Base-by-base conservation (phyloP, 2,329 filamentous ascomycete species). In the Colletotrichum coccodes region DNA sequence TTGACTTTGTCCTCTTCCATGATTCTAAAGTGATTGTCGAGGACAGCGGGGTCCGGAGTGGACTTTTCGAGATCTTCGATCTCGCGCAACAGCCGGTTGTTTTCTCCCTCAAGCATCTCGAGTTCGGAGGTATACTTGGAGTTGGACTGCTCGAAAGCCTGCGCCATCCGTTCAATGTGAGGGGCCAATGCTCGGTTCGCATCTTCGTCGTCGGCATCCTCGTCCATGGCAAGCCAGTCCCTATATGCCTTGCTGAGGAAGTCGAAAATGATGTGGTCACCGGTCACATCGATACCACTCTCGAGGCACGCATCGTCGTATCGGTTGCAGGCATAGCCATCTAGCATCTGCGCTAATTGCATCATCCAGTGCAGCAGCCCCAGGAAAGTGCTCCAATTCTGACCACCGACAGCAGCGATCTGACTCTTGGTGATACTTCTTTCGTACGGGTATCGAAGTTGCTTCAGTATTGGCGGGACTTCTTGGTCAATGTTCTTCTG, bases 311-410 rank as follows among this genome's bases (percentile, higher is more conserved):
- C 95, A 60, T 97, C 92, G 73, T 98, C 94, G 78, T 97, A 99
- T 53, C 90, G 90, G 67, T 94, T 92, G 62, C 84, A 80, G 1
- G 89, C 85, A 76, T 95, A 98, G 26, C 92, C 89, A 71, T 98
- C 95, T 76, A 98, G 89, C 91, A 98, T 97, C 73, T 95, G 91
- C 5, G 94, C 94, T 59, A 99, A 85, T 80, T 98, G 95, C 95
- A 99, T 97, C 90, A 99, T 95, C 96, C 96, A 99, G 82, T 99
- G 95, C 58, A 99, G 85, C 78, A 99, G 84, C 0, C 95, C 96
- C 14, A 99, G 84, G 76, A 99, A 98, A 0, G 94, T 96, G 71
- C 92, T 92, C 96, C 96, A 99, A 77, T 98, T 98, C 80, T 97
- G 94, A 3, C 95, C 95, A 72, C 96, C 96, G 0, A 98, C 96